Evolutionary conservation across 352 stramenopile genomes (phyloP), one percentile per base, ranked within the genome.

Genomic region (Phytophthora rubi): DNA sequence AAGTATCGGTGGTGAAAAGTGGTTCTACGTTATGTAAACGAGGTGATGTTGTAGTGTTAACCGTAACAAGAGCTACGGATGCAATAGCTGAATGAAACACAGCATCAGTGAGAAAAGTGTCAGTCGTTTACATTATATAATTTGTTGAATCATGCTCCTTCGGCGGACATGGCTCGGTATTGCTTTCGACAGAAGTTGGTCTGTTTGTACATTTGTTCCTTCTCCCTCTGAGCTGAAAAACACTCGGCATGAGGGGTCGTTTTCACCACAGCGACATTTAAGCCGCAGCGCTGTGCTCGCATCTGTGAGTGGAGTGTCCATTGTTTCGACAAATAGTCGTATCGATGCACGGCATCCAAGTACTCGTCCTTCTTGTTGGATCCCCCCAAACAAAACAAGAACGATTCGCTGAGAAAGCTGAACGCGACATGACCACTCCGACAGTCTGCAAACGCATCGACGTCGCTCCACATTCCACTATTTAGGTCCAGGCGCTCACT

Each of bases 341-440:
- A 93, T 5, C 83, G 79, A 37, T 90, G 82, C 10, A 93, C 86
- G 8, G 80, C 75, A 53, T 90, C 80, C 53, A 92, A 48, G 52
- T 92, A 90, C 64, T 90, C 83, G 62, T 93, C 85, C 47, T 90
- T 90, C 59, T 90, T 88, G 68, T 90, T 91, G 30, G 86, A 91
- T n/a, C 86, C 86, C 2, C 86, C 86, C 6, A 92, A 59, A 26
- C 75, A 85, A 57, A 90, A 92, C n/a, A 92, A 49, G 26, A 91
- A 93, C 28, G 82, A 89, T 44, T 92, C 82, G 8, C 75, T 71
- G 4, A 92, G 63, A 58, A 90, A 84, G 5, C 77, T 79, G 28
- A 90, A 75, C 0, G 83, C 86, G 3, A 81, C 82, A 32, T 93
- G 86, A 30, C 86, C 86, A 42, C 86, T 92, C 15, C 84, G 81